These are phyloP conservation scores for Phytophthora fragariae DNA, from an alignment of 352 stramenopile genomes.

Conservation along the genomic window DNA sequence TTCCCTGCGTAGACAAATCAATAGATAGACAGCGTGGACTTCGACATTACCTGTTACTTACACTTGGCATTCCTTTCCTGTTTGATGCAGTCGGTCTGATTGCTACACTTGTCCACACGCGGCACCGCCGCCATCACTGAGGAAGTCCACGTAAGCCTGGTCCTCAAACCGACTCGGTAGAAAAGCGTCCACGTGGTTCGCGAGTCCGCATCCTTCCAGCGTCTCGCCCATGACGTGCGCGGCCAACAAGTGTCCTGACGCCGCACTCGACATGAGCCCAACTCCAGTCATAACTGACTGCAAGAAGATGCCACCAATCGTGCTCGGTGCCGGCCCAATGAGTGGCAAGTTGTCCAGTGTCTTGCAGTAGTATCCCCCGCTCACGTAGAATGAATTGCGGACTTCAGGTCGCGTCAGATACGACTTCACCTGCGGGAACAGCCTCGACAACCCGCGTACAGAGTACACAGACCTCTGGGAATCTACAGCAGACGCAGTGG, in stretches of 20 bases:
- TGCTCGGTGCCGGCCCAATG: constrained; percentile 67
- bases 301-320: constrained; percentile 68
- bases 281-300: constrained; percentile 80
- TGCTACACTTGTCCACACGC: constrained; percentile 67
- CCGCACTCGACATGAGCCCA: constrained; percentile 81
- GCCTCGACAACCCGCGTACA: constrained; percentile 56
- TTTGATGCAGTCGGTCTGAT: not conserved
- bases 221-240: constrained; percentile 68
- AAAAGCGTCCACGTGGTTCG: constrained; percentile 60
- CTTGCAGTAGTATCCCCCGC: constrained; percentile 85
- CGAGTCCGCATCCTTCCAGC: constrained; percentile 51
- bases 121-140: constrained; percentile 53
- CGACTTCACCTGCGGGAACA: constrained; percentile 72
- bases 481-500: constrained; percentile 41
- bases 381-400: constrained; percentile 72
- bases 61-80: constrained; percentile 4
- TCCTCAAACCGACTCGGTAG: constrained; percentile 73
- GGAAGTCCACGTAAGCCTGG: constrained; percentile 60
- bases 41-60: constrained; percentile 8
- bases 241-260: constrained; percentile 70
- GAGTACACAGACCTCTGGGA: constrained; percentile 74
- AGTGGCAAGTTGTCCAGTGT: constrained; percentile 79
- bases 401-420: constrained; percentile 67
- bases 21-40: constrained; percentile 14
- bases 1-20: constrained; percentile 53